These are phyloP conservation scores for Tuctoria greenei DNA, from an alignment of 176 grass and related monocot genomes.

Conservation along the genomic window DNA sequence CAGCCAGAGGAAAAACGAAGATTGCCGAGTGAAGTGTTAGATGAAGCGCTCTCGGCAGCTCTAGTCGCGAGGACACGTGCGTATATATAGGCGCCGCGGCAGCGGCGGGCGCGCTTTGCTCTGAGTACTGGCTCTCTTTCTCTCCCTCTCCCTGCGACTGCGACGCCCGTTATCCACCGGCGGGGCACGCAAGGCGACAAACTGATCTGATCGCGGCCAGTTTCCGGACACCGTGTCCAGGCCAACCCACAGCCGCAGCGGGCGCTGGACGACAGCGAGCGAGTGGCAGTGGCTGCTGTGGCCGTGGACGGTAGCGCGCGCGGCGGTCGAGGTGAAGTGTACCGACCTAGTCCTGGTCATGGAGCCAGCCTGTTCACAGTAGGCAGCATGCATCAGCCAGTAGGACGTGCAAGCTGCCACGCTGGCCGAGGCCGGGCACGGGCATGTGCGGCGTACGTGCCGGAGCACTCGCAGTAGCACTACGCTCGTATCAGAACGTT, in stretches of 20 bases:
- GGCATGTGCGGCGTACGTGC: too few species aligned
- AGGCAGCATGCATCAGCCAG: too few species aligned
- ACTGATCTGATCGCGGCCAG: background rate
- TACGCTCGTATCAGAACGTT: too few species aligned
- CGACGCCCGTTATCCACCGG: background rate
- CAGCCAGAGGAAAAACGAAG: background rate
- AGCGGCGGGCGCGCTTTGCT: background rate
- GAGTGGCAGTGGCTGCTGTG: background rate
- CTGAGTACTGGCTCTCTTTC: background rate
- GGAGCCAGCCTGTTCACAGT: background rate
- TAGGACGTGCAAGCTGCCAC: too few species aligned
- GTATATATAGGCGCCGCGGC: slow-evolving; percentile 17
- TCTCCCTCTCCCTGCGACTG: background rate
- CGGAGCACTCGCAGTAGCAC: too few species aligned
- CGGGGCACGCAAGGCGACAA: slow-evolving; percentile 4
- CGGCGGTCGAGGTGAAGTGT: background rate
- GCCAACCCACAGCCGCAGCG: background rate
- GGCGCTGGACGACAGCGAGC: background rate
- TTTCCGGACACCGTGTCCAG: background rate
- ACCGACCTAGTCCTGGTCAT: too few species aligned
- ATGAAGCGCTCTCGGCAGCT: background rate
- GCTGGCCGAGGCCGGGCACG: too few species aligned
- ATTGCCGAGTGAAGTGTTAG: background rate
- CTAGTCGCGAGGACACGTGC: background rate
- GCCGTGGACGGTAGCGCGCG: slow-evolving; percentile 3